Conservation (phyloP, 2,329 filamentous ascomycete species). For the Arthrobotrys pseudoclavata region DNA sequence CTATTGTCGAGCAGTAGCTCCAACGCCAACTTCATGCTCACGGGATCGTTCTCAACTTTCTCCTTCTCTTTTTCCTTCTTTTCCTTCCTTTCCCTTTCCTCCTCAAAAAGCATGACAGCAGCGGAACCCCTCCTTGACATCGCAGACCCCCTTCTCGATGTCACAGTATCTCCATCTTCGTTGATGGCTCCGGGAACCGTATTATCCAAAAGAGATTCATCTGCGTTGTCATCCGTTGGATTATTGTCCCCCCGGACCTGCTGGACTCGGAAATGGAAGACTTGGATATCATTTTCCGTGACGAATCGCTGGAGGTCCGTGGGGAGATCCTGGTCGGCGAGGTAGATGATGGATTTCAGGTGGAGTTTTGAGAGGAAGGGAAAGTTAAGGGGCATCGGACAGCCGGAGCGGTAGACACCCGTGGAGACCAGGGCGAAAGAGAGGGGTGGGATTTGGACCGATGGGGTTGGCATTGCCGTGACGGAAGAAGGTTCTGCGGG, state of each 20-base stretch:
- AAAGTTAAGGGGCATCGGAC: constrained; percentile 63
- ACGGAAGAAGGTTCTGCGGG: background rate
- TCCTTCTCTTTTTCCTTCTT: constrained; percentile 29
- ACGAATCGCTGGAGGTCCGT: constrained; percentile 61
- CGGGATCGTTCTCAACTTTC: constrained; percentile 61
- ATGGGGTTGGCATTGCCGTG: constrained; percentile 5
- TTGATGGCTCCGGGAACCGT: background rate
- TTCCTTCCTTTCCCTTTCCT: constrained; percentile 9
- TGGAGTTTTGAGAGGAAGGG: constrained; percentile 62
- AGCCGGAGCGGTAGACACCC: constrained; percentile 62
- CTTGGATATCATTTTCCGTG: constrained; percentile 55
- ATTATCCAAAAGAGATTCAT: background rate
- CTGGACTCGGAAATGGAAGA: constrained; percentile 56
- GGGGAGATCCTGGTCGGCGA: constrained; percentile 61
- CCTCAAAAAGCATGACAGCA: background rate
- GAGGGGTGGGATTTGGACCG: constrained; percentile 61
- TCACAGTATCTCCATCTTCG: background rate
- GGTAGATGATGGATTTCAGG: constrained; percentile 62
- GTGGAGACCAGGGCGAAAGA: constrained; percentile 62
- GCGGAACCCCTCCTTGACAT: constrained; percentile 2
- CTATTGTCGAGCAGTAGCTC: constrained; percentile 61
- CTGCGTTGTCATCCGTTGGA: constrained; percentile 24
- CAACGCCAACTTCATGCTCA: constrained; percentile 59
- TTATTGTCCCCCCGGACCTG: constrained; percentile 28
- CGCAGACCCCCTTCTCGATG: background rate